These are phyloP conservation scores for Gleditsia sinensis DNA, from an alignment of 306 rosid species.

Conservation along the genomic window DNA sequence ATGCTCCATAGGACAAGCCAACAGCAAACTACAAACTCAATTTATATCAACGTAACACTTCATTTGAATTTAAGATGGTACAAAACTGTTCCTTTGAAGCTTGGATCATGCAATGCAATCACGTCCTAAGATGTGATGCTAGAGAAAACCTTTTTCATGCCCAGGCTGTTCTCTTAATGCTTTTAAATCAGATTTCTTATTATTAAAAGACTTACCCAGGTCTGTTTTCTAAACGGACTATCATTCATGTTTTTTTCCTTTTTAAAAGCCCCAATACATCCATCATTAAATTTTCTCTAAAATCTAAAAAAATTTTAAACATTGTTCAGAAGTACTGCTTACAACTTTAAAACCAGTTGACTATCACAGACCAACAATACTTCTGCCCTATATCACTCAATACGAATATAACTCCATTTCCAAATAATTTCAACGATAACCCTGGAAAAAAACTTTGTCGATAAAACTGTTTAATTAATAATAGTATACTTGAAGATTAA, in stretches of 20 bases:
- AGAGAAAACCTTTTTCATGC: neutral
- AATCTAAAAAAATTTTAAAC: neutral
- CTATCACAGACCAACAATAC: no score
- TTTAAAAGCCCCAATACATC: neutral
- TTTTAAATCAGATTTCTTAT: neutral
- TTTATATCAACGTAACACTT: neutral
- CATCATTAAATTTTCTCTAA: neutral
- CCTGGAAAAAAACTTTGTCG: no score
- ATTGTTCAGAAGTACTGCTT: no score
- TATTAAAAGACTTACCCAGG: neutral
- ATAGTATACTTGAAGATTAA: no score
- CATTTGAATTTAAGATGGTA: slow-evolving; percentile 14
- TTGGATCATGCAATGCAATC: neutral
- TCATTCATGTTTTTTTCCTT: neutral
- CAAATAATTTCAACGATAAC: no score
- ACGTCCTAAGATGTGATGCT: neutral
- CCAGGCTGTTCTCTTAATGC: neutral
- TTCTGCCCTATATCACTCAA: no score
- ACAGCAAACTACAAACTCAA: neutral
- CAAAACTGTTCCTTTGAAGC: neutral
- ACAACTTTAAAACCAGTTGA: no score
- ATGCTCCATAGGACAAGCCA: neutral
- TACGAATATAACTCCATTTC: no score
- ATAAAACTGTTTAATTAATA: no score
- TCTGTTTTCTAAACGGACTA: neutral